Conservation (phyloP, 225 moss, liverwort and hornwort genomes). For the Polytrichum commune region DNA sequence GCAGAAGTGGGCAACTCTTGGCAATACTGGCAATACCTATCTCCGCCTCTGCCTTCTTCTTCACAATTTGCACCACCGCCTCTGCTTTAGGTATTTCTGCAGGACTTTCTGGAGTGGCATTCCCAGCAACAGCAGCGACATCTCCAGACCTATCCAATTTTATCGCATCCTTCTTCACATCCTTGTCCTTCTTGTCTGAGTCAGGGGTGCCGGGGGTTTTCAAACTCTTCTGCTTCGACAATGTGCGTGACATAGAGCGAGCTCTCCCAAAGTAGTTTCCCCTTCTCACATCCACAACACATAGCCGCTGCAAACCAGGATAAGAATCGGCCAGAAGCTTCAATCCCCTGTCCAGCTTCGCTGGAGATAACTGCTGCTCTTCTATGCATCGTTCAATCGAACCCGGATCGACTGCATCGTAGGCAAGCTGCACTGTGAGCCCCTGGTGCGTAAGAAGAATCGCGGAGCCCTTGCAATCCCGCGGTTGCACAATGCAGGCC, state of each 20-base stretch:
- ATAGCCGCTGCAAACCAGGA: constrained; percentile 78
- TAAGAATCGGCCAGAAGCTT: constrained; percentile 71
- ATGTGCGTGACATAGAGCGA: constrained; percentile 36
- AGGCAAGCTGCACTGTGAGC: constrained; percentile 57
- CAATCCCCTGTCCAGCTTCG: constrained; percentile 65
- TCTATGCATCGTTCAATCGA: constrained; percentile 75
- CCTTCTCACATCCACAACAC: constrained; percentile 79
- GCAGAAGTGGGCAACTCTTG: constrained; percentile 65
- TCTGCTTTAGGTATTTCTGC: constrained; percentile 29
- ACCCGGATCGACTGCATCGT: constrained; percentile 54
- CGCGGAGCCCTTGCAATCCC: constrained; percentile 33
- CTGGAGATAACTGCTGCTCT: constrained; percentile 64
- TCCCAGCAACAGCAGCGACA: constrained; percentile 2
- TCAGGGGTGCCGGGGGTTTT: constrained; percentile 35
- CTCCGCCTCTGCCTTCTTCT: constrained; percentile 34
- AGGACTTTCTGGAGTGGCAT: constrained; percentile 23
- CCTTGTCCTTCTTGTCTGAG: constrained; percentile 23
- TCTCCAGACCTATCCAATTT: constrained; percentile 4
- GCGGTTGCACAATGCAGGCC: constrained; percentile 59
- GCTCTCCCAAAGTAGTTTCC: constrained; percentile 52
- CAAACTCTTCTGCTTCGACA: constrained; percentile 44
- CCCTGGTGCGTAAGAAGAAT: constrained; percentile 62
- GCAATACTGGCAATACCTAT: constrained; percentile 75
- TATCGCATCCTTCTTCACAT: constrained; percentile 15
- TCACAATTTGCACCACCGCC: constrained; percentile 6